phyloP scores from a whole-genome alignment of 108 stramenopile species.

The Epithemia pelagica region DNA sequence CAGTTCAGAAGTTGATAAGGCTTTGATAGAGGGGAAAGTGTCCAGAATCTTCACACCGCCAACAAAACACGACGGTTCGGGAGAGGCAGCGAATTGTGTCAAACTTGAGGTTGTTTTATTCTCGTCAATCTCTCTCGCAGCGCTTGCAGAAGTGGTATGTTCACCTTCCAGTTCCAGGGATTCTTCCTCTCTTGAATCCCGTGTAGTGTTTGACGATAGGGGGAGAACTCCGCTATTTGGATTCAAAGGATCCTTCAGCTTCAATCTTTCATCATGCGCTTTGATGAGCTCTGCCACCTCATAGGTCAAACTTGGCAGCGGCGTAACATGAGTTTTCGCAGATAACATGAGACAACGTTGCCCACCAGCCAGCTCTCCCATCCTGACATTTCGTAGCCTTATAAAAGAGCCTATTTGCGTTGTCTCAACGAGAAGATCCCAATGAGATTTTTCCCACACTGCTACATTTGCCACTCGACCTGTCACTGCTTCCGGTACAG shows the following conservation, averaged over 20 bases:
- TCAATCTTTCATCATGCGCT: constrained; percentile 41
- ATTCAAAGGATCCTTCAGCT: constrained; percentile 38
- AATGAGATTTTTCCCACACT: constrained; percentile 72
- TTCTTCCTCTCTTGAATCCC: too few relatives aligned
- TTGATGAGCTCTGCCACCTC: constrained; percentile 52
- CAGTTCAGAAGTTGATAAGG: too few relatives aligned
- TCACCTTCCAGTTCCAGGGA: too few relatives aligned
- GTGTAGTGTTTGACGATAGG: constrained; percentile 1
- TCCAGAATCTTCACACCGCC: not conserved
- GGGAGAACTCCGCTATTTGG: constrained; percentile 45
- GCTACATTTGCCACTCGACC: constrained; percentile 70
- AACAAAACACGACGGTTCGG: not conserved
- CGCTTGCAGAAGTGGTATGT: too few relatives aligned
- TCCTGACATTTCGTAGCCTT: constrained; percentile 61
- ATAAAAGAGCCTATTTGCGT: constrained; percentile 57
- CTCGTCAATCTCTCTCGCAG: too few relatives aligned
- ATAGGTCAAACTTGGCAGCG: constrained; percentile 51
- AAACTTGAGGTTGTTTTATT: too few relatives aligned
- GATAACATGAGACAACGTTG: constrained; percentile 41
- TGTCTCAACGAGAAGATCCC: constrained; percentile 50
- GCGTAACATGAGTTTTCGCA: constrained; percentile 48
- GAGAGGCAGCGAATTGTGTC: not conserved
- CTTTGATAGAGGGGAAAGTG: not conserved
- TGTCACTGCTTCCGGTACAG: constrained; percentile 36
- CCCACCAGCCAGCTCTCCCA: constrained; percentile 7